phyloP scores from a whole-genome alignment of 2,329 filamentous ascomycete species.

The Fusarium secorum region DNA sequence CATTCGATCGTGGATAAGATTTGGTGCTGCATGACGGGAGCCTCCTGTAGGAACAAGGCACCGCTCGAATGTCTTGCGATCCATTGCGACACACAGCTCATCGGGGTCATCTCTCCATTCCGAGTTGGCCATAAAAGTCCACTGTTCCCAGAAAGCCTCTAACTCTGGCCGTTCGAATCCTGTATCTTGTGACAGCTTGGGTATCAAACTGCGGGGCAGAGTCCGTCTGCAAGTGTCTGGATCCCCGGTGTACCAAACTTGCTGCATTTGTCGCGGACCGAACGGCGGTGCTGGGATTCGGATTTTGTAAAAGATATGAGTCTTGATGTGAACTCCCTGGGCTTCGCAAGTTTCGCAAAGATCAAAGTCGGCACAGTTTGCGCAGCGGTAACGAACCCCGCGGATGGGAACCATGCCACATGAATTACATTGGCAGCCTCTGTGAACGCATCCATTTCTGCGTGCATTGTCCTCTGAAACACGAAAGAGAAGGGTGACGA shows the following conservation, averaged over 20 bases:
- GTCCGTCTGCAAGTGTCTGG: slow-evolving; percentile 73
- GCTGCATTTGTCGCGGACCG: slow-evolving; percentile 79
- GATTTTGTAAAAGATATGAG: slow-evolving; percentile 97
- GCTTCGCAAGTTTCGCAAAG: slow-evolving; percentile 94
- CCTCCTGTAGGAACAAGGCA: slow-evolving; percentile 88
- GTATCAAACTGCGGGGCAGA: slow-evolving; percentile 72
- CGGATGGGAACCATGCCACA: slow-evolving; percentile 90
- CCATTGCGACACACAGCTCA: slow-evolving; percentile 81
- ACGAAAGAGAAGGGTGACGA: slow-evolving; percentile 85
- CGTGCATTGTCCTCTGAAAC: slow-evolving; percentile 93
- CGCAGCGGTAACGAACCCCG: slow-evolving; percentile 90
- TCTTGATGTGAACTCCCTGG: slow-evolving; percentile 79
- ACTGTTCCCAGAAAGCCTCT: slow-evolving; percentile 96
- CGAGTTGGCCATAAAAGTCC: slow-evolving; percentile 89
- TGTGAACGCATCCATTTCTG: slow-evolving; percentile 87
- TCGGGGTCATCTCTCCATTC: slow-evolving; percentile 85
- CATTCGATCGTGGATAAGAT: slow-evolving; percentile 94
- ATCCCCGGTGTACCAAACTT: slow-evolving; percentile 88
- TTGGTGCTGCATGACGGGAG: slow-evolving; percentile 79
- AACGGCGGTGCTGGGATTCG: slow-evolving; percentile 87
- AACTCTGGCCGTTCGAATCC: slow-evolving; percentile 86
- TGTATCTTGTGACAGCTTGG: slow-evolving; percentile 74
- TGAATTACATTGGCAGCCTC: slow-evolving; percentile 89
- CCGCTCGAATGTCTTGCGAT: slow-evolving; percentile 89
- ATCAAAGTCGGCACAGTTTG: slow-evolving; percentile 96